These are phyloP conservation scores for Suillus fuscotomentosus DNA, from an alignment of 768 basidiomycete genomes.

Conservation along the genomic window DNA sequence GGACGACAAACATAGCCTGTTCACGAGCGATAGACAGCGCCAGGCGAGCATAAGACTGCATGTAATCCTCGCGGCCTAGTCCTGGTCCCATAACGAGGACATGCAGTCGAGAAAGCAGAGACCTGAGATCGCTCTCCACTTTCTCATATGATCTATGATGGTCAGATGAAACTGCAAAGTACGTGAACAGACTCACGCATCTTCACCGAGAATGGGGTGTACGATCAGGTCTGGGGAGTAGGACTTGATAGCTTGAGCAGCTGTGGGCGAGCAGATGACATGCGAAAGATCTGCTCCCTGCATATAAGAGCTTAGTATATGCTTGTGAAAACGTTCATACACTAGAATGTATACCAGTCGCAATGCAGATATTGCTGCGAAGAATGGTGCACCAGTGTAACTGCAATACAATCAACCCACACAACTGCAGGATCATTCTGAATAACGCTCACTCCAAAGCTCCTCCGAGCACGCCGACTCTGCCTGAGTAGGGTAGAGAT, in stretches of 20 bases:
- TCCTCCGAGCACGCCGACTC: conserved; percentile 93
- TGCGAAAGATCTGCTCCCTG: conserved; percentile 95
- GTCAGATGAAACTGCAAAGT: neutral
- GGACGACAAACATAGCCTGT: conserved; percentile 82
- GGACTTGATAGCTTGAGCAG: conserved; percentile 91
- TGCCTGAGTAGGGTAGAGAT: conserved; percentile 42
- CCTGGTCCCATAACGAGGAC: conserved; percentile 94
- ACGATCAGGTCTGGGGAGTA: conserved; percentile 98
- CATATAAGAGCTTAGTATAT: neutral
- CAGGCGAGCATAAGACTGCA: conserved; percentile 78
- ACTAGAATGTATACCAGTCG: conserved; percentile 55
- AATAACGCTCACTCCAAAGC: conserved; percentile 73
- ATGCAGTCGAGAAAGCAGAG: conserved; percentile 83
- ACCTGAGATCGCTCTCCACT: conserved; percentile 54
- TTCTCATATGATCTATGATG: conserved; percentile 43
- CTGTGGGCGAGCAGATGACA: conserved; percentile 93
- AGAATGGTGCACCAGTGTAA: conserved; percentile 97
- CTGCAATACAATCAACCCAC: conserved; percentile 38
- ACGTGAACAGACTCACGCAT: conserved; percentile 44
- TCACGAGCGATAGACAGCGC: conserved; percentile 73
- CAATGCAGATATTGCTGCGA: conserved; percentile 88
- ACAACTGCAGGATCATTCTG: neutral
- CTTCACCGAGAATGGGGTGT: conserved; percentile 82
- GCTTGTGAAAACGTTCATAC: neutral
- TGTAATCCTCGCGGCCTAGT: conserved; percentile 86